Evolutionary conservation across 2,329 filamentous ascomycete species (phyloP), one percentile per base, ranked within the genome.

Genomic region (Paraphoma sp.): DNA sequence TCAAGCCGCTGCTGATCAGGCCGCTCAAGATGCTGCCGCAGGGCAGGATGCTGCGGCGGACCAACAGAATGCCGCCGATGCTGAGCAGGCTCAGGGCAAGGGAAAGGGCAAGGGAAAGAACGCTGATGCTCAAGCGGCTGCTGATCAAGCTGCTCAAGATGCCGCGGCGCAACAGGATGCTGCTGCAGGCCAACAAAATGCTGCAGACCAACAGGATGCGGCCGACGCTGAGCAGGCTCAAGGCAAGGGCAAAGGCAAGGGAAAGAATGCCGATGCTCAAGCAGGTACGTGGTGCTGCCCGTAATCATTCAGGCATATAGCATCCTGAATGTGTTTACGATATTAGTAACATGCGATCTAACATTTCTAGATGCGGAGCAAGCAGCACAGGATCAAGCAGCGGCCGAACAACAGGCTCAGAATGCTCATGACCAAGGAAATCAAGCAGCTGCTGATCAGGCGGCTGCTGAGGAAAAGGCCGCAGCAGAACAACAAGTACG

Each of bases 221-320:
- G 54, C 53, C 16, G 57, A 51, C 28, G 45, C 45, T 16, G 30
- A 54, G 10, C 42, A 55, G 31, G 46, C 33, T 44, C 51, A 54
- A 30, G 44, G 48, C 17, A 46, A 50, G 28, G 30, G 14, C 45
- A 45, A 36, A 17, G 28, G 28, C 23, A 53, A 53, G 28, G 44
- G 40, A 11, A 52, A 53, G 33, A 46, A 41, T 6, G 55, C 51
- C 29, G 51, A 54, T 23, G 55, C 48, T 42, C 46, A 48, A 16
- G 58, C 57, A 14, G 48, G 41, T 51, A 44, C 12, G 48, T 10
- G 6, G n/a, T n/a, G 46, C 46, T 4, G 46, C 46, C n/a, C 31
- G 40, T 17, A 18, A 48, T n/a, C 38, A 40, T 12, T 31, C 45
- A 16, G 30, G 40, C 30, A 42, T 51, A 23, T 40, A 38, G 18